Percentiles rank a stretch among this genome's conserved stretches.
phyloP scores from a whole-genome alignment of 306 rosid species.

The Astragalus glycyphyllos region DNA sequence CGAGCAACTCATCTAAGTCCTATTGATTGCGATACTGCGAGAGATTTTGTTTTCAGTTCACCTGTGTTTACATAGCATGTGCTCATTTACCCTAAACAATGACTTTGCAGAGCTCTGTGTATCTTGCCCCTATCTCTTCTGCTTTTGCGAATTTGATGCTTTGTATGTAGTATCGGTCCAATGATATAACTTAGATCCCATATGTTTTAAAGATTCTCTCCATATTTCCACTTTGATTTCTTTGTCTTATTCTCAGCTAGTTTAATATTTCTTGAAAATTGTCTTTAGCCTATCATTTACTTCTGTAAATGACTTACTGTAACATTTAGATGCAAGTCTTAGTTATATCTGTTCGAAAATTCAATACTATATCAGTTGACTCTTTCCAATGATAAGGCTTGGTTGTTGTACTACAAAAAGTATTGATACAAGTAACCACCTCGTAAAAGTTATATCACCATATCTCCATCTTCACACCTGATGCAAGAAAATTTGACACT shows the following conservation, averaged over 20 bases:
- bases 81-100: constrained; percentile 11
- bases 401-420: constrained; percentile 8
- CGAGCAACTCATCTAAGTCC: not conserved
- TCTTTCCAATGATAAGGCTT: constrained; percentile 1
- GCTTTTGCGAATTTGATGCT: constrained; percentile 5
- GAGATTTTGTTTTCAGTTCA: not conserved
- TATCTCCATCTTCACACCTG: not conserved
- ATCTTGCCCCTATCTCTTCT: not conserved
- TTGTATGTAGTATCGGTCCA: constrained; percentile 16
- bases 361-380: not conserved
- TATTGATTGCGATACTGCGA: constrained; percentile 1
- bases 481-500: constrained; percentile 7
- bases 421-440: not conserved
- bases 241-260: constrained; percentile 24
- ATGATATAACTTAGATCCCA: constrained; percentile 1
- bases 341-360: not conserved
- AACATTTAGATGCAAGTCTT: not conserved
- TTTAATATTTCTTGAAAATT: constrained; percentile 8
- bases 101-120: constrained; percentile 3
- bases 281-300: not conserved
- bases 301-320: not conserved
- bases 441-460: not conserved
- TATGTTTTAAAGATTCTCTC: constrained; percentile 2
- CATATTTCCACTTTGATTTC: constrained; percentile 13
- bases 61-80: not conserved